phyloP scores from a whole-genome alignment of 2,329 filamentous ascomycete genomes.

The Colletotrichum sp. region DNA sequence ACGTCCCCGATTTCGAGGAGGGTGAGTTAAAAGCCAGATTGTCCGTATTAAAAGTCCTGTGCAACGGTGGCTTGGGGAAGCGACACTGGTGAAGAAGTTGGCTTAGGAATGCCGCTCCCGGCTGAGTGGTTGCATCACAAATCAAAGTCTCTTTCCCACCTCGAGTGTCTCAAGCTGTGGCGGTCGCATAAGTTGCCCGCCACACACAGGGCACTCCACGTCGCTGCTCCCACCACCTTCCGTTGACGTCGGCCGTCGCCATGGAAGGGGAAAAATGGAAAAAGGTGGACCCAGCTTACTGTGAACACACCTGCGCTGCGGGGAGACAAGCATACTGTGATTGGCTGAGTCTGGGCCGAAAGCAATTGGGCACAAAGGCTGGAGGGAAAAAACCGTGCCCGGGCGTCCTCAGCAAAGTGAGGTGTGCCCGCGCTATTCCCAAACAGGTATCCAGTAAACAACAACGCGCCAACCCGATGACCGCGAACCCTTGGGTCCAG shows the following conservation, averaged over 20 bases:
- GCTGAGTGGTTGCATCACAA: conserved; percentile 17
- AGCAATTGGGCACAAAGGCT: not conserved
- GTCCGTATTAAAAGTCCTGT: not conserved
- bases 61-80: not conserved
- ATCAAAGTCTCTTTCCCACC: conserved; percentile 6
- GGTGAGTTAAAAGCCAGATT: not conserved
- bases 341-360: not conserved
- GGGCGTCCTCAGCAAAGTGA: not conserved
- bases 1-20: not conserved
- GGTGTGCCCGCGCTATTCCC: conserved; percentile 32
- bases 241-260: not conserved
- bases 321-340: not conserved
- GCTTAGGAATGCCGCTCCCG: not conserved
- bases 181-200: not conserved
- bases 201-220: not conserved
- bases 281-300: not conserved
- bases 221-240: not conserved
- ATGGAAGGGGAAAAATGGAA: not conserved
- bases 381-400: not conserved
- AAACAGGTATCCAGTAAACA: conserved; percentile 48
- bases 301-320: not conserved
- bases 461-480: conserved; percentile 17
- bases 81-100: not conserved
- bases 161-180: conserved; percentile 16
- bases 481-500: conserved; percentile 15